These are phyloP conservation scores for Suillus ampliporus DNA, from an alignment of 768 basidiomycete genomes.

Conservation along the genomic window DNA sequence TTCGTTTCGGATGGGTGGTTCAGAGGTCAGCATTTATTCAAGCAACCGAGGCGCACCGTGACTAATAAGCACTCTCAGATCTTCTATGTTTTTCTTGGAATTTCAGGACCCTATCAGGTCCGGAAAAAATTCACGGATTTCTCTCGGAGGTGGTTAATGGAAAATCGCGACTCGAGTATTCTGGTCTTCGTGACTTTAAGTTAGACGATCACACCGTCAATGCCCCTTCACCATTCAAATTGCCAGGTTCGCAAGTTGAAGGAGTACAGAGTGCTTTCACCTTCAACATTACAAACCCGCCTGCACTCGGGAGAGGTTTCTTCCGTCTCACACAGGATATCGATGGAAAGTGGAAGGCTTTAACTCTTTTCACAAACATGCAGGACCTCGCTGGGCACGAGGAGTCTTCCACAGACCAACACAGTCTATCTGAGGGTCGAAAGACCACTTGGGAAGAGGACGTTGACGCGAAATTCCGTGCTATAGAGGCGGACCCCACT, in stretches of 20 bases:
- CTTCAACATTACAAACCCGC: neutral
- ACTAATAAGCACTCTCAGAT: neutral
- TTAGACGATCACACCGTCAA: neutral
- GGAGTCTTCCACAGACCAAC: conserved; percentile 29
- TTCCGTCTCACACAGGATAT: conserved; percentile 53
- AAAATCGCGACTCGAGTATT: neutral
- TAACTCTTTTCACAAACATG: conserved; percentile 59
- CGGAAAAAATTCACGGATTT: neutral
- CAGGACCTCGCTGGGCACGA: conserved; percentile 57
- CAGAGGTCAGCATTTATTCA: neutral
- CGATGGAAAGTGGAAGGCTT: conserved; percentile 56
- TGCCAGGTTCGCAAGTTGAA: neutral
- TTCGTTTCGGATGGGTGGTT: too few species aligned
- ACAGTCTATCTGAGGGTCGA: neutral
- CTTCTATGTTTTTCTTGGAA: neutral
- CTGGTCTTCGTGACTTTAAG: neutral
- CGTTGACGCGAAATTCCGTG: neutral
- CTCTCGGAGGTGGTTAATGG: neutral
- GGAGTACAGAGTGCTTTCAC: neutral
- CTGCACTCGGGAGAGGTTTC: conserved; percentile 41
- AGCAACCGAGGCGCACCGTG: too few species aligned
- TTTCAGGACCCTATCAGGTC: neutral
- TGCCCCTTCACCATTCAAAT: neutral
- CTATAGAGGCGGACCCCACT: conserved; percentile 31
- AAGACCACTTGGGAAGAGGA: neutral